Percentiles rank a stretch among this genome's conserved stretches.
These are phyloP conservation scores for Fusarium drepaniforme DNA, from an alignment of 2,329 filamentous ascomycete species.

Conservation along the genomic window DNA sequence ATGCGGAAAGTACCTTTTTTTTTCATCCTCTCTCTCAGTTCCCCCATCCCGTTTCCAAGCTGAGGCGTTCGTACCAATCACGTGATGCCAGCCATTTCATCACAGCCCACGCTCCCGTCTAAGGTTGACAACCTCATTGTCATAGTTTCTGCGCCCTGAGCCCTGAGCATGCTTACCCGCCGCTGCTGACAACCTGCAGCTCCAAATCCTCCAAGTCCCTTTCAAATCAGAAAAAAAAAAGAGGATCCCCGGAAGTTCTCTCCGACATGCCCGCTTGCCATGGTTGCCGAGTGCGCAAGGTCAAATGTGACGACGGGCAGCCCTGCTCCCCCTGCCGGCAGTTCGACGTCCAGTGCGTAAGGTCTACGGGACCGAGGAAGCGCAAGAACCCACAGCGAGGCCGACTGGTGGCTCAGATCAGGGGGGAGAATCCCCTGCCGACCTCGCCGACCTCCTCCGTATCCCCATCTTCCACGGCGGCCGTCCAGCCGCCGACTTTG, in stretches of 20 bases:
- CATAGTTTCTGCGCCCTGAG: background rate
- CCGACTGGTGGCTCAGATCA: constrained; percentile 36
- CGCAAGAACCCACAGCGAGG: constrained; percentile 38
- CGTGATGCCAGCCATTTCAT: background rate
- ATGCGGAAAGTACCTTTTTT: background rate
- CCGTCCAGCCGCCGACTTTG: constrained; percentile 21
- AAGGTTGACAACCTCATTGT: background rate
- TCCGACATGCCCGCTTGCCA: constrained; percentile 37
- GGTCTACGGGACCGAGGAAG: constrained; percentile 32
- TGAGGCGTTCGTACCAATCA: background rate
- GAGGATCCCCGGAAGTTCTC: background rate
- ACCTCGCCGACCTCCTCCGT: constrained; percentile 31
- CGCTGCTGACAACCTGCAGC: constrained; percentile 2
- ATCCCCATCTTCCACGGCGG: constrained; percentile 27
- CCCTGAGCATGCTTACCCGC: constrained; percentile 13
- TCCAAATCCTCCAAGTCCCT: background rate
- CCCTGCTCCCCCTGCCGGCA: constrained; percentile 40
- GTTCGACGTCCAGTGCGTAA: constrained; percentile 37
- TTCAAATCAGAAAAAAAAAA: background rate
- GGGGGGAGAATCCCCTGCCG: constrained; percentile 27
- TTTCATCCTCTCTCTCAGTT: background rate
- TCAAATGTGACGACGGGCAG: constrained; percentile 41
- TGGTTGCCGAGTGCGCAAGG: constrained; percentile 42
- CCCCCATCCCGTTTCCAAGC: background rate
- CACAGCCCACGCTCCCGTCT: background rate